phyloP scores from a whole-genome alignment of 2,329 filamentous ascomycete species.

The Aureobasidium sp. region DNA sequence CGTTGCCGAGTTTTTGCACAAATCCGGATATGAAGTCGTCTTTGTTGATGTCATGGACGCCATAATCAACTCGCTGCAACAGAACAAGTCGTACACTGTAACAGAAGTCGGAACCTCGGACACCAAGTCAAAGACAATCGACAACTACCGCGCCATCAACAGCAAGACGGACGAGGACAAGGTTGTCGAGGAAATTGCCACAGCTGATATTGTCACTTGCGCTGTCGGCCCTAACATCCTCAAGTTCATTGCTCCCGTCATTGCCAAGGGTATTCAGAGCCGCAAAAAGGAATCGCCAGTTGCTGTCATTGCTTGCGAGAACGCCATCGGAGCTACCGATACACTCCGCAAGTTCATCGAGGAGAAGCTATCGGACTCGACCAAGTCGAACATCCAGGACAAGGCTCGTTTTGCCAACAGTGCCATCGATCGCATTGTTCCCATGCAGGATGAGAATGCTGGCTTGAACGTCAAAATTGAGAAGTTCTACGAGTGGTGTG shows the following conservation, averaged over 20 bases:
- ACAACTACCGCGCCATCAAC: conserved; percentile 96
- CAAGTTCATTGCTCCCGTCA: conserved; percentile 90
- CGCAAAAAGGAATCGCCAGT: conserved; percentile 63
- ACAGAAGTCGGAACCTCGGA: conserved; percentile 86
- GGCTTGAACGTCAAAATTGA: conserved; percentile 91
- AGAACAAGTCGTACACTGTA: conserved; percentile 72
- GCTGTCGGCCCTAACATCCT: conserved; percentile 95
- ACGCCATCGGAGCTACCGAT: conserved; percentile 90
- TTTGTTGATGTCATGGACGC: conserved; percentile 89
- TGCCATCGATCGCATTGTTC: conserved; percentile 96
- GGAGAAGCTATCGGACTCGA: conserved; percentile 61
- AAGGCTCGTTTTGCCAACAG: conserved; percentile 93
- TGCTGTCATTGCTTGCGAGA: conserved; percentile 95
- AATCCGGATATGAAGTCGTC: conserved; percentile 91
- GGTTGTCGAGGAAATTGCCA: conserved; percentile 75
- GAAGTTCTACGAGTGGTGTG: conserved; percentile 99
- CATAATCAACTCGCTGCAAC: conserved; percentile 74
- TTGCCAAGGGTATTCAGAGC: conserved; percentile 84
- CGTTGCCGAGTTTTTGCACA: conserved; percentile 85
- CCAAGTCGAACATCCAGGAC: conserved; percentile 59
- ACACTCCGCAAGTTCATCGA: conserved; percentile 71
- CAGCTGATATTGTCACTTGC: conserved; percentile 88
- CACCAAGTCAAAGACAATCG: conserved; percentile 73
- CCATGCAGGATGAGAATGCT: conserved; percentile 71
- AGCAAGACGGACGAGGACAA: conserved; percentile 77